Percentiles rank a stretch among this genome's conserved stretches.
These are phyloP conservation scores for Lineolata rhizophorae DNA, from an alignment of 495 filamentous ascomycete species.

Conservation along the genomic window DNA sequence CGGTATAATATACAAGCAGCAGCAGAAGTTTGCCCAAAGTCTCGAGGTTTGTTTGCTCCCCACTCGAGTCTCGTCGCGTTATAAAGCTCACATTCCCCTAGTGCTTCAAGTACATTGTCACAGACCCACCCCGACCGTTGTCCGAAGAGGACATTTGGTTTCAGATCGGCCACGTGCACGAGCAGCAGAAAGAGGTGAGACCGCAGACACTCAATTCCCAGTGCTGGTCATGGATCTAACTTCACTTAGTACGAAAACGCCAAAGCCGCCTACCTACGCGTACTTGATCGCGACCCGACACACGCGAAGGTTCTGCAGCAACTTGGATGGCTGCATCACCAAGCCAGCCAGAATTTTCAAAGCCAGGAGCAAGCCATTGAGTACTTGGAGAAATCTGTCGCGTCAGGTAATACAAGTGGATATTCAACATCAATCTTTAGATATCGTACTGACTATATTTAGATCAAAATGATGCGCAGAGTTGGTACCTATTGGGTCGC, in stretches of 20 bases:
- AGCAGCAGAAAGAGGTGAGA: slow-evolving; percentile 96
- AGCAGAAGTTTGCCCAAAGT: slow-evolving; percentile 81
- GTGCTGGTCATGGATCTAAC: slow-evolving; percentile 18
- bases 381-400: slow-evolving; percentile 92
- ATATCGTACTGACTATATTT: slow-evolving; percentile 13
- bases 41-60: slow-evolving; percentile 43
- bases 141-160: slow-evolving; percentile 99
- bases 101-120: slow-evolving; percentile 98
- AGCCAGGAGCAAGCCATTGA: slow-evolving; percentile 94
- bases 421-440: slow-evolving; percentile 1
- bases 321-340: slow-evolving; percentile 93
- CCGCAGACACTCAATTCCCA: slow-evolving; percentile 1
- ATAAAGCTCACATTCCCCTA: slow-evolving; percentile 15
- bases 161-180: slow-evolving; percentile 96
- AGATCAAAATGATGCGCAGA: slow-evolving; percentile 91
- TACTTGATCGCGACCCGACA: slow-evolving; percentile 85
- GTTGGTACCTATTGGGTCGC: slow-evolving; percentile 92
- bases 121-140: slow-evolving; percentile 73
- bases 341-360: slow-evolving; percentile 69
- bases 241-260: slow-evolving; percentile 62
- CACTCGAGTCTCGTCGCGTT: slow-evolving; percentile 1
- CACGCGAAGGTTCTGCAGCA: slow-evolving; percentile 98
- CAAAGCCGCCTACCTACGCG: slow-evolving; percentile 75
- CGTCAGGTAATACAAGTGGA: slow-evolving; percentile 40
- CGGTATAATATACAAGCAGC: slow-evolving; percentile 98